Percentiles rank a stretch among this genome's conserved stretches.
These are phyloP conservation scores for Trichoderma atroviride DNA, from an alignment of 2,329 filamentous ascomycete genomes.

Conservation along the genomic window DNA sequence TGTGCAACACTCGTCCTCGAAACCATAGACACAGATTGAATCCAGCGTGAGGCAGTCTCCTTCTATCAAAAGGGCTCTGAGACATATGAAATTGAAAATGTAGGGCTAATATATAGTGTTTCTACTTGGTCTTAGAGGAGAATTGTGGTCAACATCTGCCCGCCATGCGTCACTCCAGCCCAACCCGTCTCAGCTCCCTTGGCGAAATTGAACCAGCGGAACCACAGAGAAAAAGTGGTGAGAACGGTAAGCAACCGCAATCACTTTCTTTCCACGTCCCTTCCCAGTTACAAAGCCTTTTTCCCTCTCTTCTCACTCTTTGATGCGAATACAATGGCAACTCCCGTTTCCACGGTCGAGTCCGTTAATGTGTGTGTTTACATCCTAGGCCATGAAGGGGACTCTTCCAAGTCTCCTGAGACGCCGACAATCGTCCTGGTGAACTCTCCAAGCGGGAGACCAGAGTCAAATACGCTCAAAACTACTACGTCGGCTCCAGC, in stretches of 20 bases:
- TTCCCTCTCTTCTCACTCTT: not conserved
- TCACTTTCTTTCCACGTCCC: not conserved
- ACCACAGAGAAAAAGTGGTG: not conserved
- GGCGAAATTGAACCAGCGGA: not conserved
- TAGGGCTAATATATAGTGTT: not conserved
- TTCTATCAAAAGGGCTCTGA: not conserved
- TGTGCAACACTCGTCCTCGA: not conserved
- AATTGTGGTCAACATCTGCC: not conserved
- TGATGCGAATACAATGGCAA: not conserved
- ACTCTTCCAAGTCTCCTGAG: not conserved
- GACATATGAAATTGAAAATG: not conserved
- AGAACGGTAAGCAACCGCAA: not conserved
- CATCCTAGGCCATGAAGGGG: not conserved
- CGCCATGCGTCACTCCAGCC: not conserved
- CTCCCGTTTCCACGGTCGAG: not conserved
- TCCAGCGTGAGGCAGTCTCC: not conserved
- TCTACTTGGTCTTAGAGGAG: not conserved
- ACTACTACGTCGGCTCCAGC: not conserved
- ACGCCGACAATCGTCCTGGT: not conserved
- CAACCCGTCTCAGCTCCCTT: not conserved
- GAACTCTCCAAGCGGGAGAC: not conserved
- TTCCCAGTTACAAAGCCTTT: not conserved
- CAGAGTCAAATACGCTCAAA: not conserved
- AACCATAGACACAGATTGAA: not conserved
- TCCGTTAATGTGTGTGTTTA: not conserved